These are phyloP conservation scores for Scutellaria minor DNA, from an alignment of 257 asterid species.

Conservation along the genomic window DNA sequence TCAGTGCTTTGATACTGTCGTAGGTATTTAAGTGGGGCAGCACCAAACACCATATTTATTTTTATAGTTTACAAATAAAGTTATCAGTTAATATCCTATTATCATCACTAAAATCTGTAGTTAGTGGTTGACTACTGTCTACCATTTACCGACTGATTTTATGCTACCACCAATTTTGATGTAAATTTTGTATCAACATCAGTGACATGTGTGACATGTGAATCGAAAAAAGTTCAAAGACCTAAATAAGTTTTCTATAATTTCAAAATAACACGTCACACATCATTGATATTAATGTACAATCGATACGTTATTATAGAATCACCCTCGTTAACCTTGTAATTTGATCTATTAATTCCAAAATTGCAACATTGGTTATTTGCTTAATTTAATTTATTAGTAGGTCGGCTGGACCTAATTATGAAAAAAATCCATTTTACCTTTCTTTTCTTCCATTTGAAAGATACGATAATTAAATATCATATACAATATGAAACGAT, in stretches of 20 bases:
- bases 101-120: slow-evolving; percentile 32
- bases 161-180: background rate
- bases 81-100: slow-evolving; percentile 23
- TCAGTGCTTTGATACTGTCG: background rate
- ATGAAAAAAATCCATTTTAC: slow-evolving; percentile 11
- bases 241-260: too few species aligned
- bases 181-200: background rate
- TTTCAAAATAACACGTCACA: too few species aligned
- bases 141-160: slow-evolving; percentile 22
- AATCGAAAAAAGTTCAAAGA: too few species aligned
- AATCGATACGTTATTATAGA: too few species aligned
- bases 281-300: too few species aligned
- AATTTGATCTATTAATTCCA: background rate
- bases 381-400: background rate
- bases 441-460: slow-evolving; percentile 13
- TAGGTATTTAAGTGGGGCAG: slow-evolving; percentile 33
- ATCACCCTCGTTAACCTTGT: background rate
- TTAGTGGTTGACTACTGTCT: slow-evolving; percentile 46
- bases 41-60: slow-evolving; percentile 27
- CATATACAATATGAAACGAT: too few species aligned
- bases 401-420: slow-evolving; percentile 28
- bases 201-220: too few species aligned
- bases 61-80: background rate
- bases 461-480: background rate
- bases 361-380: background rate